Percentiles rank a stretch among this genome's conserved stretches.
phyloP scores from a whole-genome alignment of 2,329 filamentous ascomycete species.

The Neofusicoccum laricinum region DNA sequence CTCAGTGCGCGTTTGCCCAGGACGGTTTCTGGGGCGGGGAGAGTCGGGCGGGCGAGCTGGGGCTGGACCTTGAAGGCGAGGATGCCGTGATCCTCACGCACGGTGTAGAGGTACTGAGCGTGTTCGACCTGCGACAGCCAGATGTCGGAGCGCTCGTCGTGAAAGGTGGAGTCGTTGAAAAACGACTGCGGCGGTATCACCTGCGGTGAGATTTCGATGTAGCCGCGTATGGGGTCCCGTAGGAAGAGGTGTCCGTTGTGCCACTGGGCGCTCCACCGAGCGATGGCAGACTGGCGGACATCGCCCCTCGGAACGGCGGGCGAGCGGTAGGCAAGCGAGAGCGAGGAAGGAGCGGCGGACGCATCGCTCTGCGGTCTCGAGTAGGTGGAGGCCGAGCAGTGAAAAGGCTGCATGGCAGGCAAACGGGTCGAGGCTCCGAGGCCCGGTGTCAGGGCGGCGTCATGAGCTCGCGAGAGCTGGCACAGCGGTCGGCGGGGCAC shows the following conservation, averaged over 20 bases:
- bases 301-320: neutral
- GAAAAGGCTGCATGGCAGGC: conserved; percentile 14
- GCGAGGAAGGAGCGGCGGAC: neutral
- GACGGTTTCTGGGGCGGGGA: neutral
- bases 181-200: conserved; percentile 2
- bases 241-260: conserved; percentile 15
- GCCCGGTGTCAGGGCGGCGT: conserved; percentile 6
- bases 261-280: conserved; percentile 13
- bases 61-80: conserved; percentile 18
- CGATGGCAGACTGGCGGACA: neutral
- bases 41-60: conserved; percentile 4
- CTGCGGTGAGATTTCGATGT: conserved; percentile 2
- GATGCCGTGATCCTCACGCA: conserved; percentile 13
- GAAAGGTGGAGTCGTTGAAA: conserved; percentile 13
- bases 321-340: conserved; percentile 5
- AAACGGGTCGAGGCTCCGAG: conserved; percentile 1
- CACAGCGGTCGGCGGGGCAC: neutral
- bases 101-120: conserved; percentile 12
- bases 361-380: neutral
- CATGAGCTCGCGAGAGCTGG: neutral
- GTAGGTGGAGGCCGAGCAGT: neutral
- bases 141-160: conserved; percentile 10
- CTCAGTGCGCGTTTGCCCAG: conserved; percentile 14
- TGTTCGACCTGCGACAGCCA: conserved; percentile 11
- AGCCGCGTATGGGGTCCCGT: neutral